phyloP scores from a whole-genome alignment of 192 early-diverging fungal species.

The Nowakowskiella sp. region DNA sequence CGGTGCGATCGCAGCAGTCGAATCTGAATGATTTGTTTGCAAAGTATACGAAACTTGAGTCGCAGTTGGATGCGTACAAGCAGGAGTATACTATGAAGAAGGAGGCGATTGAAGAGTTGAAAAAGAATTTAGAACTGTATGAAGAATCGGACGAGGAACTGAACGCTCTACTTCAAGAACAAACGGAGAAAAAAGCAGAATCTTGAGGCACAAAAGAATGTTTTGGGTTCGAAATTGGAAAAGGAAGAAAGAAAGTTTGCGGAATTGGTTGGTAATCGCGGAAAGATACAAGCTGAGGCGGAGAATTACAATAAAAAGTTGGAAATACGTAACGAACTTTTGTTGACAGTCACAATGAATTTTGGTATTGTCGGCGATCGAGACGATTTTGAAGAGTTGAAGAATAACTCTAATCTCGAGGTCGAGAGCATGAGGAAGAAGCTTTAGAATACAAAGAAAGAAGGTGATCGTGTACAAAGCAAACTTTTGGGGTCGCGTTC shows the following conservation, averaged over 20 bases:
- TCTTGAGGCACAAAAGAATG: neutral
- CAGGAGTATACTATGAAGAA: conserved; percentile 12
- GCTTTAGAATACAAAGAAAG: conserved; percentile 11
- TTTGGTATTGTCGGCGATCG: neutral
- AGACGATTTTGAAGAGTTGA: too few relatives aligned
- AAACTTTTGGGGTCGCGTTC: too few relatives aligned
- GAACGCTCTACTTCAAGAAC: conserved; percentile 12
- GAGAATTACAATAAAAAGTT: conserved; percentile 16
- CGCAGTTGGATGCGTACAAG: conserved; percentile 12
- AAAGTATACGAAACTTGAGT: conserved; percentile 27
- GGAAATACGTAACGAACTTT: neutral
- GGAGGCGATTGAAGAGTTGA: conserved; percentile 19
- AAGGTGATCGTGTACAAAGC: conserved; percentile 17
- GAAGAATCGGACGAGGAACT: conserved; percentile 59
- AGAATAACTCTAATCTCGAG: too few relatives aligned
- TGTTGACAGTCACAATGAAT: conserved; percentile 9
- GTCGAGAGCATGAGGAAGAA: neutral
- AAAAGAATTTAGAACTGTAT: conserved; percentile 20
- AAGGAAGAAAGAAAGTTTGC: conserved; percentile 9
- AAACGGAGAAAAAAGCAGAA: conserved; percentile 10
- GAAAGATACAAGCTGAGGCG: conserved; percentile 29
- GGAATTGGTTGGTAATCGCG: neutral
- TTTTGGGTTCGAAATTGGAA: conserved; percentile 6
- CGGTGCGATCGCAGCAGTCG: conserved; percentile 8
- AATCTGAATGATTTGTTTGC: conserved; percentile 38